Conservation (phyloP, 495 filamentous ascomycete species). For the Aspergillus sclerotiicarbonarius region DNA sequence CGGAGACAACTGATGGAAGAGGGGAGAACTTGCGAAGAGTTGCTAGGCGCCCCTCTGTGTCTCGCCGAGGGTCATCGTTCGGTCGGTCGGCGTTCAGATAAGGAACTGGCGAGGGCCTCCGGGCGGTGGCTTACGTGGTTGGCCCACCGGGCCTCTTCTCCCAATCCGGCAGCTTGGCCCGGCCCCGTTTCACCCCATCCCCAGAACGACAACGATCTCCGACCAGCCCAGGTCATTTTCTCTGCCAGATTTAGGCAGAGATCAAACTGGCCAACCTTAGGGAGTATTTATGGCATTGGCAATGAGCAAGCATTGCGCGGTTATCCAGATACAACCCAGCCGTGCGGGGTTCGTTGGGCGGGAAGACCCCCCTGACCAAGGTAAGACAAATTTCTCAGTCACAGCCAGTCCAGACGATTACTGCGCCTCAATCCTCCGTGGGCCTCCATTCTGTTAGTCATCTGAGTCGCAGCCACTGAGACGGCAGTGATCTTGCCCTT, state of each 20-base stretch:
- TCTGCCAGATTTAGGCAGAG: background rate
- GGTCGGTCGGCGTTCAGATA: background rate
- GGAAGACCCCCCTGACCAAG: background rate
- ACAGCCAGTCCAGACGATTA: background rate
- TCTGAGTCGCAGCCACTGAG: background rate
- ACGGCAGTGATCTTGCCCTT: background rate
- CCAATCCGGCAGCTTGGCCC: background rate
- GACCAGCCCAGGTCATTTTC: background rate
- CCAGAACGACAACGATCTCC: background rate
- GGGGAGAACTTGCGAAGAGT: background rate
- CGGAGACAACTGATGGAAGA: background rate
- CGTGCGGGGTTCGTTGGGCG: background rate
- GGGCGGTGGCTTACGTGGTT: slow-evolving; percentile 9
- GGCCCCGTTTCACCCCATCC: background rate
- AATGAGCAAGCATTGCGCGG: no score
- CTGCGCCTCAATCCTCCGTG: background rate
- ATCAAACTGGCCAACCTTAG: background rate
- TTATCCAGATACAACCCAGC: no score
- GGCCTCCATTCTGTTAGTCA: background rate
- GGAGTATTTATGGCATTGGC: background rate
- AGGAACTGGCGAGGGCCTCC: background rate
- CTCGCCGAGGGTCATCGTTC: background rate
- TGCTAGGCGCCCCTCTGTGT: background rate
- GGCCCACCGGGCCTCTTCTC: slow-evolving; percentile 6
- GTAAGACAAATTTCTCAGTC: no score